These are phyloP conservation scores for Abortiporus biennis DNA, from an alignment of 1,284 basidiomycete genomes.

Conservation along the genomic window DNA sequence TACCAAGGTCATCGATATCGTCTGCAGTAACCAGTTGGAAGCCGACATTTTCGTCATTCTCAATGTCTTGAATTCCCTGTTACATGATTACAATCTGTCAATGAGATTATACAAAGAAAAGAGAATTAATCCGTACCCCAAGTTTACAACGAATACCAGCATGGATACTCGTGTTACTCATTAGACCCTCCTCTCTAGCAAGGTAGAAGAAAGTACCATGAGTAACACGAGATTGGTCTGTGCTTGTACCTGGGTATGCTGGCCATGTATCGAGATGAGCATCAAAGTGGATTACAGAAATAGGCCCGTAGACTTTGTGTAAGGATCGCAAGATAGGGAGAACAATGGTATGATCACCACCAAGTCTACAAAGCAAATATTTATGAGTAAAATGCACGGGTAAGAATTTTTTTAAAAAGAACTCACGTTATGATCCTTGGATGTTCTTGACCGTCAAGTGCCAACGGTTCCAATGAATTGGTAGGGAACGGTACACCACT, in stretches of 20 bases:
- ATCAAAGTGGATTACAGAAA: slow-evolving; percentile 80
- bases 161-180: slow-evolving; percentile 69
- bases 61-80: slow-evolving; percentile 53
- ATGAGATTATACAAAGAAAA: not conserved
- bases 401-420: not conserved
- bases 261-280: slow-evolving; percentile 70
- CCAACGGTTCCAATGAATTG: slow-evolving; percentile 26
- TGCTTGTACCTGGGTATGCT: slow-evolving; percentile 43
- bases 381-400: slow-evolving; percentile 2
- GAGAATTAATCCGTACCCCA: slow-evolving; percentile 33
- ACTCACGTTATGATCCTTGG: slow-evolving; percentile 63
- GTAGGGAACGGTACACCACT: slow-evolving; percentile 2
- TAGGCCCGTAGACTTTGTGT: slow-evolving; percentile 66
- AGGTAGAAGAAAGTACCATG: slow-evolving; percentile 77
- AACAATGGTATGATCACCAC: slow-evolving; percentile 78
- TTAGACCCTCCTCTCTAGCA: slow-evolving; percentile 67
- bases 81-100: not conserved
- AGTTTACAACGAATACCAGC: slow-evolving; percentile 76
- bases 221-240: slow-evolving; percentile 59
- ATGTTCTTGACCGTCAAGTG: slow-evolving; percentile 50
- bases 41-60: slow-evolving; percentile 57
- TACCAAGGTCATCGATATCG: slow-evolving; percentile 69
- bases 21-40: slow-evolving; percentile 71
- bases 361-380: slow-evolving; percentile 41
- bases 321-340: slow-evolving; percentile 71